Evolutionary conservation across 768 basidiomycete genomes (phyloP).

Genomic region (Coprinopsis strossmayeri): DNA sequence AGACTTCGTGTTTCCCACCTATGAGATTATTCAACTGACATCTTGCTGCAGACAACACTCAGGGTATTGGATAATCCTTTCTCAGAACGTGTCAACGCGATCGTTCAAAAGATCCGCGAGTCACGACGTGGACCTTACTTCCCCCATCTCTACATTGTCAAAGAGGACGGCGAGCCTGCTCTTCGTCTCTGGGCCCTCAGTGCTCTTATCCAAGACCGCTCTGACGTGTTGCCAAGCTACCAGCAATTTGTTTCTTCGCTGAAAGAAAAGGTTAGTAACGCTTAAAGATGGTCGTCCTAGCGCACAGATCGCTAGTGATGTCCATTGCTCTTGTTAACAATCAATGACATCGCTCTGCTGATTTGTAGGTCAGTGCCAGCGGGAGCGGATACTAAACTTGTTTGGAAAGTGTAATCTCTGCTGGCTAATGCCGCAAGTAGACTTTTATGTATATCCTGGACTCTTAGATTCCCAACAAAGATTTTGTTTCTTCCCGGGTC

Average conservation of each 20-base stretch:
- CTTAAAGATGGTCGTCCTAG: constrained; percentile 12
- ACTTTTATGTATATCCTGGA: not conserved
- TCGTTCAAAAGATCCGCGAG: constrained; percentile 92
- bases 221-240: constrained; percentile 92
- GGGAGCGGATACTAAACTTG: constrained; percentile 14
- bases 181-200: constrained; percentile 94
- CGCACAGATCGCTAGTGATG: not conserved
- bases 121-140: constrained; percentile 89
- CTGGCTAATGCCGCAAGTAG: not conserved
- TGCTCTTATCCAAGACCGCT: constrained; percentile 90
- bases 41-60: constrained; percentile 62
- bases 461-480: no score
- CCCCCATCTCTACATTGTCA: constrained; percentile 92
- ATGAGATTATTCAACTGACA: not conserved
- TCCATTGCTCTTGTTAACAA: constrained; percentile 1
- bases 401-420: not conserved
- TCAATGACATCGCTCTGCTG: constrained; percentile 10
- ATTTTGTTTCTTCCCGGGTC: no score
- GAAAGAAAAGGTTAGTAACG: constrained; percentile 74
- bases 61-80: constrained; percentile 88
- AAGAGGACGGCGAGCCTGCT: constrained; percentile 96
- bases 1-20: not conserved
- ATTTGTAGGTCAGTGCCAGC: constrained; percentile 22
- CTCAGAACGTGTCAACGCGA: constrained; percentile 91
- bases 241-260: constrained; percentile 87